Evolutionary conservation across 805 yeast genomes (phyloP).

Genomic region (Ogataea nakhonphanomensis): DNA sequence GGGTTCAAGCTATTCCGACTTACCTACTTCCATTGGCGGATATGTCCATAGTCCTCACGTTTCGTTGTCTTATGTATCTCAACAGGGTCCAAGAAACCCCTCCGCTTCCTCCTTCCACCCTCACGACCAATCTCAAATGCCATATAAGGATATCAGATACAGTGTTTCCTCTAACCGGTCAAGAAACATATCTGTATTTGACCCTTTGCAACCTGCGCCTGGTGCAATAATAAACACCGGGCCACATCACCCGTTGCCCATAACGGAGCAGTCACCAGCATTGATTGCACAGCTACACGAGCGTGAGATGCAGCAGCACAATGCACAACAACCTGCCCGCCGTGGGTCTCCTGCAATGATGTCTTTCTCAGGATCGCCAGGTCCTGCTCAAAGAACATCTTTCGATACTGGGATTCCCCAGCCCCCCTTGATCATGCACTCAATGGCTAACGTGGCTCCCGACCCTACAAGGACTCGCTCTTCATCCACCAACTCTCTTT

Average conservation of each 20-base stretch:
- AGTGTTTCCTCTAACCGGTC: slow-evolving; percentile 29
- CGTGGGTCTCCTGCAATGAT: slow-evolving; percentile 13
- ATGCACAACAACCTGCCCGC: slow-evolving; percentile 13
- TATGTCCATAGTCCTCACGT: slow-evolving; percentile 11
- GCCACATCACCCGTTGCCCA: slow-evolving; percentile 8
- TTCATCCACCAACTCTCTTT: slow-evolving; percentile 15
- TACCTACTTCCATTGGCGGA: slow-evolving; percentile 7
- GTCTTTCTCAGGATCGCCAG: slow-evolving; percentile 17
- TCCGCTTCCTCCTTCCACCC: slow-evolving; percentile 31
- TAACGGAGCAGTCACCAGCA: slow-evolving; percentile 12
- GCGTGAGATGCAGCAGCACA: slow-evolving; percentile 11
- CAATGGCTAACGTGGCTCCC: neutral
- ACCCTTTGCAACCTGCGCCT: slow-evolving; percentile 30
- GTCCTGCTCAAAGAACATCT: slow-evolving; percentile 10
- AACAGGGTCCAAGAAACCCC: slow-evolving; percentile 26
- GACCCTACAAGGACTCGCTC: slow-evolving; percentile 20
- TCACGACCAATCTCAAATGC: slow-evolving; percentile 24
- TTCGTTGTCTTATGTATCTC: slow-evolving; percentile 14
- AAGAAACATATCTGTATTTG: slow-evolving; percentile 40
- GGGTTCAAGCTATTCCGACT: slow-evolving; percentile 10
- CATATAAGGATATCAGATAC: slow-evolving; percentile 33
- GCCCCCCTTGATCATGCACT: slow-evolving; percentile 1
- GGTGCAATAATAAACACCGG: slow-evolving; percentile 7
- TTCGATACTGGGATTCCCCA: slow-evolving; percentile 9
- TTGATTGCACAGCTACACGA: slow-evolving; percentile 7